Base-by-base conservation (phyloP, 2,329 filamentous ascomycete genomes). In the Alternaria burnsii region DNA sequence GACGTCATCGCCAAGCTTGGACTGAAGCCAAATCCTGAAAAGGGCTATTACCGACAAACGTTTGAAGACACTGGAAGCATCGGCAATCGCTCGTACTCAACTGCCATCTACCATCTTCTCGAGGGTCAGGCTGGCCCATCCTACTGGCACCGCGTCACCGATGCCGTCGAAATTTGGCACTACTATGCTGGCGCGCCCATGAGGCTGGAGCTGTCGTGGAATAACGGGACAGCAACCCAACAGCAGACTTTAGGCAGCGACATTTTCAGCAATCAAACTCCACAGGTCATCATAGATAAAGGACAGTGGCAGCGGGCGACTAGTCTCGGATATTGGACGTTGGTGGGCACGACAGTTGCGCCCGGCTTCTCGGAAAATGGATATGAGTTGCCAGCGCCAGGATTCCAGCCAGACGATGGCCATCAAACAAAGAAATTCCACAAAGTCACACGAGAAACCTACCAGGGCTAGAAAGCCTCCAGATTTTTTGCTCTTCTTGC, bases 31-130 rank as follows among this genome's bases (percentile, higher is more conserved):
- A 81, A 84, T 50, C 75, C 76, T 1, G 84, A 86, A 58, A 85
- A 84, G 46, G 84, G 84, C 18, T 85, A 79, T 68, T 86, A 76
- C 65, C 52, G 79, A 52, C 77, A 86, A 64, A 84, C 80, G 0
- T 85, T 83, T 63, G 76, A 78, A 42, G 84, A 86, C 69, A 4
- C 68, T 0, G 63, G 68, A 3, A 69, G 63, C 0, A 24, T 63
- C 14, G 66, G 71, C 11, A 73, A 67, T 41, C 83, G 83, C 56
- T 81, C 83, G 2, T 59, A 75, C 56, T 84, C 82, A 73, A 85
- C 84, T 1, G 79, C 78, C 50, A 86, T 85, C 67, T 86, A 86
- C 75, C 86, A 86, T 65, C 78, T 86, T 0, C 80, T 86, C 5
- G 80, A 85, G 55, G 81, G 82, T 34, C 62, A 72, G 8, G 71